Base-by-base conservation (phyloP, 495 filamentous ascomycete species). In the Parathielavia appendiculata region DNA sequence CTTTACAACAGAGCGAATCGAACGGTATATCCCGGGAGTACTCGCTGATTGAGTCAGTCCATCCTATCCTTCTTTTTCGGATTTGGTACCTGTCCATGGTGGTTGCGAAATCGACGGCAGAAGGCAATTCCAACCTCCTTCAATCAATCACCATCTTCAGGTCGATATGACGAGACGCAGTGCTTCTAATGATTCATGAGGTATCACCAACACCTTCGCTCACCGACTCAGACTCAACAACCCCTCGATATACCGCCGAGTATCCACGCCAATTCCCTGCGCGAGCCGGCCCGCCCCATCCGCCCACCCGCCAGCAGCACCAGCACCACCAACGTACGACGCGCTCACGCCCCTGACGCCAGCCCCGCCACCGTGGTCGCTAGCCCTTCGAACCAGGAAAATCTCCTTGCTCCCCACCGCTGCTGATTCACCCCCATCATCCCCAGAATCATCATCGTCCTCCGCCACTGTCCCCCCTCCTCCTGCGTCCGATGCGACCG, bases 261-360 rank as follows among this genome's bases (percentile, higher is more conserved):
- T 88, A 81, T 96, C 91, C 57, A 96, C 78, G 0, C 91, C 91
- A 62, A 96, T 86, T 5, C 91, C 91, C 70, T 92, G 89, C n/a
- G 85, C 86, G 56, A 95, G 66, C 56, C 82, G 81, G 26, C 77
- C 80, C 0, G 87, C 82, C 12, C 81, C 82, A 56, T 83, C 84
- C 30, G 83, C 68, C 75, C 79, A 75, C 60, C 79, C 62, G 45
- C 74, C 65, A 9, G 71, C 63, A 30, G 56, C 61, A 32, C 64
- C 81, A 62, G 52, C 76, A 59, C 59, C 79, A 61, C 68, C 69
- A 32, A 67, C 67, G 57, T 73, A 69, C 19, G 78, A 71, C 57
- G 69, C 67, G 52, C 77, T 66, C 52, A 69, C 54, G n/a, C 62
- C 66, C 22, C 71, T 64, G 23, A 68, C 16, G 9, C 60, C 43